Conservation (phyloP, 495 filamentous ascomycete species). For the Penicillium steckii region DNA sequence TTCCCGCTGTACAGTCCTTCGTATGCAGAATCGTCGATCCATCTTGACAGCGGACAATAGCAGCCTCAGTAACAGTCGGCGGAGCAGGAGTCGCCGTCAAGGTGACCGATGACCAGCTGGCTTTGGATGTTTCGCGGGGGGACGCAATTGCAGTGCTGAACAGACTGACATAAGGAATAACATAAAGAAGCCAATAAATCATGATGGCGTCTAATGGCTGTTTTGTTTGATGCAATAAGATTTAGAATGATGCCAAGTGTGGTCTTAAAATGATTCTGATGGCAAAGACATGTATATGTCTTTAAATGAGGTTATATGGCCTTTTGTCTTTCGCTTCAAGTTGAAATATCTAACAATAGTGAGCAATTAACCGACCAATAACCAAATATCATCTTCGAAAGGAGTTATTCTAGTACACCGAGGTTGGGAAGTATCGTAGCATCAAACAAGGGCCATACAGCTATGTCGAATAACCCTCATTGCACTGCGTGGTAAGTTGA, state of each 20-base stretch:
- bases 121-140: slow-evolving; percentile 10
- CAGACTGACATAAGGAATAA: no score
- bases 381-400: neutral
- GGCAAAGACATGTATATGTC: neutral
- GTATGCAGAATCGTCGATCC: slow-evolving; percentile 28
- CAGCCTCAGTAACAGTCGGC: slow-evolving; percentile 13
- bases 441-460: neutral
- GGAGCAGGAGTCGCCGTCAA: slow-evolving; percentile 5
- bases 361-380: neutral
- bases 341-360: neutral
- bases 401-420: neutral
- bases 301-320: neutral
- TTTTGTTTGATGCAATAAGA: no score
- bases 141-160: slow-evolving; percentile 6
- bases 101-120: neutral
- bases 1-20: slow-evolving; percentile 29
- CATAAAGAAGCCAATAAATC: neutral
- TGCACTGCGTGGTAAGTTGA: neutral
- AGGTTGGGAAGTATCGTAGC: neutral
- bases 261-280: neutral
- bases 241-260: no score
- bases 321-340: neutral
- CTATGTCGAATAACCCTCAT: neutral
- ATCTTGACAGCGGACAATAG: slow-evolving; percentile 16
- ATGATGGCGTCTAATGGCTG: neutral